Conservation (phyloP, 108 stramenopile genomes). For the Craspedostauros australis region DNA sequence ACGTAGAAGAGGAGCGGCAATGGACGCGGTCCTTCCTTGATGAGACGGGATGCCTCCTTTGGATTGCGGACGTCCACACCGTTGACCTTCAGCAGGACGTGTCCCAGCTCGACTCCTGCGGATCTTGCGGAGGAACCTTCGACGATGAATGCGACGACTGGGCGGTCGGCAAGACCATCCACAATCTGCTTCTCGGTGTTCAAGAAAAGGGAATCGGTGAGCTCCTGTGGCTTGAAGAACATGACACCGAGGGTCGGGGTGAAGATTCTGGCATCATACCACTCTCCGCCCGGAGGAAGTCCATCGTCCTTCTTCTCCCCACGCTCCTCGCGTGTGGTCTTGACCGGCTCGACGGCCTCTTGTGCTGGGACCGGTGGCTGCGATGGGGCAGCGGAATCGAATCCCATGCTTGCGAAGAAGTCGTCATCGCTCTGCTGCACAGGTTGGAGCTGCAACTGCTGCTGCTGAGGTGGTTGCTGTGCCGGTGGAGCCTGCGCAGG, state of each 20-base stretch:
- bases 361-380: constrained; percentile 5
- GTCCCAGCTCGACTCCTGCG: constrained; percentile 82
- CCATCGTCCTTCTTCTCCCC: constrained; percentile 42
- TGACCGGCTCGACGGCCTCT: constrained; percentile 9
- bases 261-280: constrained; percentile 87
- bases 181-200: constrained; percentile 65
- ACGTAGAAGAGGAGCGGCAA: constrained; percentile 80
- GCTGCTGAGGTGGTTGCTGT: constrained; percentile 19
- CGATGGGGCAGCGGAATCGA: constrained; percentile 32
- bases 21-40: constrained; percentile 87
- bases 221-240: constrained; percentile 90
- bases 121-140: constrained; percentile 75
- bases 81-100: constrained; percentile 83
- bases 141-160: constrained; percentile 87
- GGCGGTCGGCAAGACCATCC: constrained; percentile 69
- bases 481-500: constrained; percentile 8
- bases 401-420: constrained; percentile 67
- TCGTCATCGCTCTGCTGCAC: constrained; percentile 31
- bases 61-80: constrained; percentile 84
- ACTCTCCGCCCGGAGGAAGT: constrained; percentile 83
- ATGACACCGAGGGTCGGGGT: constrained; percentile 89
- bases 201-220: constrained; percentile 76
- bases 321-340: constrained; percentile 21
- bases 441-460: constrained; percentile 8
- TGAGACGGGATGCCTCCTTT: constrained; percentile 81